phyloP scores from a whole-genome alignment of 495 filamentous ascomycete genomes.

The Corynascus novoguineensis region DNA sequence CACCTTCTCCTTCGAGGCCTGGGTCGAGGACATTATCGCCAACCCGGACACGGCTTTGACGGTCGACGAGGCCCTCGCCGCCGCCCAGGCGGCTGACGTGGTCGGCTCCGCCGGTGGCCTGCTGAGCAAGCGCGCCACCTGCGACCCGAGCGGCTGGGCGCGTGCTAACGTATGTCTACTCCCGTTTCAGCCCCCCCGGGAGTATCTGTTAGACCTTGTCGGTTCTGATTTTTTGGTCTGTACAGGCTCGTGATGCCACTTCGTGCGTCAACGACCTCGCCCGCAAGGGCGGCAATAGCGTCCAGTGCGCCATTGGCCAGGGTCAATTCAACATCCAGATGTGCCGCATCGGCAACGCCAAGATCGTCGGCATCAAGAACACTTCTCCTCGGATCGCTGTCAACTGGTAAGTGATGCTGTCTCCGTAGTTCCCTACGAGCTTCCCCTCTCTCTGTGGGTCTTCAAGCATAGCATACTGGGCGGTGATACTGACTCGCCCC shows the following conservation, averaged over 20 bases:
- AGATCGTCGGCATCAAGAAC: not conserved
- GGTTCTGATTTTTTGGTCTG: not conserved
- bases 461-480: not conserved
- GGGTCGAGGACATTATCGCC: slow-evolving; percentile 4
- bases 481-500: too few relatives aligned
- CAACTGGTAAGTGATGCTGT: not conserved
- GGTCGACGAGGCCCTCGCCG: not conserved
- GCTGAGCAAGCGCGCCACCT: not conserved
- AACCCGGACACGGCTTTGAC: not conserved
- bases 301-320: not conserved
- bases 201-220: too few relatives aligned
- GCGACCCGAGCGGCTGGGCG: not conserved
- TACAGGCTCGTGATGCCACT: not conserved
- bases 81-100: not conserved
- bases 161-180: not conserved
- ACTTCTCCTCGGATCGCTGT: not conserved
- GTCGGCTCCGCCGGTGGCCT: slow-evolving; percentile 1
- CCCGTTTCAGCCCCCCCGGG: not conserved
- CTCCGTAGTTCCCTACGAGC: not conserved
- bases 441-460: not conserved
- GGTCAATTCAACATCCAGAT: not conserved
- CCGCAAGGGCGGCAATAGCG: not conserved
- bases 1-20: not conserved
- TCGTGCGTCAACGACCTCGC: not conserved
- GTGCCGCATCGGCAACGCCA: not conserved